These are phyloP conservation scores for Saccharomyces pastorianus DNA, from an alignment of 1,139 yeast species.

Conservation along the genomic window DNA sequence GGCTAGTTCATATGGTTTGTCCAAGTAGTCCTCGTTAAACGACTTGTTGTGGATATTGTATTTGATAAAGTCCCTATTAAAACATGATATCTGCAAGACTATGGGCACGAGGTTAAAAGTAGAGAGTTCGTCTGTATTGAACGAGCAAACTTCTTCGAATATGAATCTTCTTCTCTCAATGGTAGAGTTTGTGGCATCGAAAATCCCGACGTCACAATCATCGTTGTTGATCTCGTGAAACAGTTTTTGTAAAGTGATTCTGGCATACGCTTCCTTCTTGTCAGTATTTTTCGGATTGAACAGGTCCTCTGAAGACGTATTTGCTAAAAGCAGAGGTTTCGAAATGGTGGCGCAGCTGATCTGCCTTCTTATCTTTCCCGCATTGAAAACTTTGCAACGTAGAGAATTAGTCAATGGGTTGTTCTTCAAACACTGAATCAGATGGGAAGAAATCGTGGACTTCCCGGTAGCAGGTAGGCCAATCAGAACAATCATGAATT, in stretches of 20 bases:
- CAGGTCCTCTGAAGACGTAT: constrained; percentile 36
- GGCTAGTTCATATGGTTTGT: constrained; percentile 42
- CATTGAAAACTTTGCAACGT: constrained; percentile 38
- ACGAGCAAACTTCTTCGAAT: constrained; percentile 23
- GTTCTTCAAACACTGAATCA: constrained; percentile 37
- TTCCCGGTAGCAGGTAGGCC: constrained; percentile 72
- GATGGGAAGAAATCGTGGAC: constrained; percentile 51
- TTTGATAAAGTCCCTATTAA: constrained; percentile 36
- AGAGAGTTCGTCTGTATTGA: constrained; percentile 17
- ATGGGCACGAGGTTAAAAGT: constrained; percentile 31
- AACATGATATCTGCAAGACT: constrained; percentile 41
- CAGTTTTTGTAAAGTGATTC: constrained; percentile 46
- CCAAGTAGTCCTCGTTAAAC: constrained; percentile 46
- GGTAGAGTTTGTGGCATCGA: constrained; percentile 69
- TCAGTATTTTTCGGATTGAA: constrained; percentile 39
- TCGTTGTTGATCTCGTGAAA: constrained; percentile 40
- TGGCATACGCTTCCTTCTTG: constrained; percentile 53
- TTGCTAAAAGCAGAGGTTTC: constrained; percentile 22
- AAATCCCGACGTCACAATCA: constrained; percentile 49
- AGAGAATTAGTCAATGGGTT: constrained; percentile 19
- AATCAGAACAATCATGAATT: constrained; percentile 45
- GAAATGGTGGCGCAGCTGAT: constrained; percentile 20
- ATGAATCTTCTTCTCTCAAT: constrained; percentile 40
- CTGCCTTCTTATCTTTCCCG: constrained; percentile 49
- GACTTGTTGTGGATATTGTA: constrained; percentile 60